Evolutionary conservation across 768 basidiomycete species (phyloP).

Genomic region (Melanogaster broomeanus): DNA sequence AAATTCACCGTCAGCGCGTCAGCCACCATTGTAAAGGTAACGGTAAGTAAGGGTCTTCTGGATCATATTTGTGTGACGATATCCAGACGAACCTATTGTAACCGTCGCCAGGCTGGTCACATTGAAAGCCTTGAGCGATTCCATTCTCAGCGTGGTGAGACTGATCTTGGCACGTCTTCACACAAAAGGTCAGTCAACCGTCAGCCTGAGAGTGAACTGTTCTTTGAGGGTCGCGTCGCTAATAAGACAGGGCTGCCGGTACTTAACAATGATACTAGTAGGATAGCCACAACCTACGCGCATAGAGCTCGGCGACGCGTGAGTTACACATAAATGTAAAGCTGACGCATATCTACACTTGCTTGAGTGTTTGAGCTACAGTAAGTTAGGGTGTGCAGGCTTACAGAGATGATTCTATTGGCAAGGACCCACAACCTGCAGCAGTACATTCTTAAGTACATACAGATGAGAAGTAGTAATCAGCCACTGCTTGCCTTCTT

Average conservation of each 20-base stretch:
- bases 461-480: neutral
- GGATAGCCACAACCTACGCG: too few species aligned
- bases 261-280: too few species aligned
- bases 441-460: neutral
- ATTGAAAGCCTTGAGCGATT: neutral
- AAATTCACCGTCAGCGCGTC: too few species aligned
- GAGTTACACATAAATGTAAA: neutral
- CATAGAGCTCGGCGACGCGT: neutral
- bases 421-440: neutral
- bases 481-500: slow-evolving; percentile 5
- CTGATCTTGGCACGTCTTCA: neutral
- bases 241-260: too few species aligned
- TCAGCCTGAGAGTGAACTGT: neutral
- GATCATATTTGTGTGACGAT: too few species aligned
- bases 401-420: neutral
- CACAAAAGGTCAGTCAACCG: neutral
- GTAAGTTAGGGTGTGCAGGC: neutral
- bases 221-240: neutral
- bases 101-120: too few species aligned
- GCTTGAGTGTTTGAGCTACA: neutral
- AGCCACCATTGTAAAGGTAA: too few species aligned
- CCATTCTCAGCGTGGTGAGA: neutral
- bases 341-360: neutral
- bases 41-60: too few species aligned
- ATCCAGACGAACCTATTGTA: too few species aligned